Percentiles rank a stretch among this genome's conserved stretches.
phyloP scores from a whole-genome alignment of 768 basidiomycete genomes.

The Agaricus blazei region DNA sequence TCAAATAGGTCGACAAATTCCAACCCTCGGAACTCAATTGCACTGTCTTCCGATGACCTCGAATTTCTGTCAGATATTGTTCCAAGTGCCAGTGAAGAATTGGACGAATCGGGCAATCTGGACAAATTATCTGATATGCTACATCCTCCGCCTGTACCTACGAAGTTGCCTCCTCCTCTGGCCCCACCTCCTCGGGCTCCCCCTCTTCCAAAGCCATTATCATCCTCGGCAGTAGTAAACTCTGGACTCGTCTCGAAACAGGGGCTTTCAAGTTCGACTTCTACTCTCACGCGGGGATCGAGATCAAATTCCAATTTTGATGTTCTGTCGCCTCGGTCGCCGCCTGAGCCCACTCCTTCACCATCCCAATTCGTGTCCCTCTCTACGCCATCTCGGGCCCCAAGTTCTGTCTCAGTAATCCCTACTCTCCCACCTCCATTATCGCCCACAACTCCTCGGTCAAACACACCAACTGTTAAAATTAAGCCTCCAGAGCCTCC shows the following conservation, averaged over 20 bases:
- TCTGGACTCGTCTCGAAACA: not conserved
- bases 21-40: slow-evolving; percentile 48
- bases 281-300: not conserved
- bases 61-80: slow-evolving; percentile 74
- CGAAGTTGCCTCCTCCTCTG: slow-evolving; percentile 40
- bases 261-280: not conserved
- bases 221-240: not conserved
- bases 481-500: slow-evolving; percentile 21
- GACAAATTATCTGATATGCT: slow-evolving; percentile 37
- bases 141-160: slow-evolving; percentile 36
- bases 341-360: not conserved
- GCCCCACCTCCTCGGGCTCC: slow-evolving; percentile 29
- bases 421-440: not conserved
- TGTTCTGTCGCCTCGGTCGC: not conserved
- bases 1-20: slow-evolving; percentile 26
- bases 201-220: slow-evolving; percentile 1
- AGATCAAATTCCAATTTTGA: not conserved
- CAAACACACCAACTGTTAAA: not conserved
- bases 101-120: slow-evolving; percentile 27
- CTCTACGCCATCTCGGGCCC: not conserved
- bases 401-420: not conserved
- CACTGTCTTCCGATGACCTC: slow-evolving; percentile 76
- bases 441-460: not conserved
- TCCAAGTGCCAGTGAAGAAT: slow-evolving; percentile 45
- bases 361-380: not conserved